phyloP scores from a whole-genome alignment of 805 yeast genomes.

The Zygoascus flipseniorum region DNA sequence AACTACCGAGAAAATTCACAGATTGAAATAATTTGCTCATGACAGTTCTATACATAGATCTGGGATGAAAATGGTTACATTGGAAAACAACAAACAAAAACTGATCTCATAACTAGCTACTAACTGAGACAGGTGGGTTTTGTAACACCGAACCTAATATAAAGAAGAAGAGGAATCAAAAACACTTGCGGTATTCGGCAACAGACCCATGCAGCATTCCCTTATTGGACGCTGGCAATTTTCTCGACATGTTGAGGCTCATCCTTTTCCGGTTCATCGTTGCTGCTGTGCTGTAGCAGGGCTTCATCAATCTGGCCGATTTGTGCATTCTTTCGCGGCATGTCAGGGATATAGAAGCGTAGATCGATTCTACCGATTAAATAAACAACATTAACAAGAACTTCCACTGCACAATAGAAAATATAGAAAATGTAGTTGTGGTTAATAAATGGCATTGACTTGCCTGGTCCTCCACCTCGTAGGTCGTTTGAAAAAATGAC shows the following conservation, averaged over 20 bases:
- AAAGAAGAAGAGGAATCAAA: too few species aligned
- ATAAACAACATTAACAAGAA: slow-evolving; percentile 46
- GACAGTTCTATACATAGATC: too few species aligned
- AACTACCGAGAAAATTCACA: too few species aligned
- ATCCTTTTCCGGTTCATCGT: not conserved
- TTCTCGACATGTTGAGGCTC: not conserved
- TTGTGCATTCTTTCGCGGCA: slow-evolving; percentile 30
- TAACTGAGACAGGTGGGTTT: too few species aligned
- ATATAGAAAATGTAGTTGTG: slow-evolving; percentile 58
- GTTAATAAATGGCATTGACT: slow-evolving; percentile 34
- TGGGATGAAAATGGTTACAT: too few species aligned
- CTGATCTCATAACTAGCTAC: too few species aligned
- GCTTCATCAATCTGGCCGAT: not conserved
- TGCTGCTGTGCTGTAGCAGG: not conserved
- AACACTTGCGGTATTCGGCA: too few species aligned
- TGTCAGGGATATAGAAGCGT: slow-evolving; percentile 73
- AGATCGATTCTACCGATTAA: slow-evolving; percentile 61
- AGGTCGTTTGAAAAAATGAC: slow-evolving; percentile 20
- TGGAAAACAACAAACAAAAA: too few species aligned
- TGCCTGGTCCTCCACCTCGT: slow-evolving; percentile 15
- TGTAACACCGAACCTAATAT: too few species aligned
- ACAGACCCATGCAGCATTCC: not conserved
- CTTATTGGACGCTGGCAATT: not conserved
- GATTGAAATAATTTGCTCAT: too few species aligned
- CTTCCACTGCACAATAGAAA: slow-evolving; percentile 61